A percentile compares a stretch with the other conserved stretches of the same genome.
Evolutionary conservation across 495 filamentous ascomycete species (phyloP).

Genomic region (Cenococcum geophilum): DNA sequence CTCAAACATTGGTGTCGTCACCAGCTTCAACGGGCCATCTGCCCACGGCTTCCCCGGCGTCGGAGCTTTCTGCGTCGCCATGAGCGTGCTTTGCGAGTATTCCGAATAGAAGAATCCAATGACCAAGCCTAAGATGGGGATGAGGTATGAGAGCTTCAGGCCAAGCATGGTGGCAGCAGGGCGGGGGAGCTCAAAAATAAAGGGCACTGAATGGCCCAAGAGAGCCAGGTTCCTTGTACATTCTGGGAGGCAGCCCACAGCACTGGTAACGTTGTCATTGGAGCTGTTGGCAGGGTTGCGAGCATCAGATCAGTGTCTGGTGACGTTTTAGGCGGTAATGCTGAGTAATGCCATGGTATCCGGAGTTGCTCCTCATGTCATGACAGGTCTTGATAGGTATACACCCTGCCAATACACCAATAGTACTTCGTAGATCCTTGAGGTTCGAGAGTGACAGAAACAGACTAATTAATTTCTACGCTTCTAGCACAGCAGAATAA

Average conservation of each 20-base stretch:
- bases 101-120: not conserved
- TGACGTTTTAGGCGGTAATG: not conserved
- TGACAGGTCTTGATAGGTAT: not conserved
- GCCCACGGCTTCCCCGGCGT: slow-evolving; percentile 22
- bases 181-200: not conserved
- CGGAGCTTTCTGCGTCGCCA: slow-evolving; percentile 7
- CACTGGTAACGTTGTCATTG: not conserved
- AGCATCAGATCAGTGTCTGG: slow-evolving; percentile 5
- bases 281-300: not conserved
- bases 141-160: not conserved
- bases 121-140: not conserved
- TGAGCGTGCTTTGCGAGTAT: not conserved
- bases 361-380: not conserved
- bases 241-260: not conserved
- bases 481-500: not conserved
- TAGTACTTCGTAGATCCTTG: too few species aligned
- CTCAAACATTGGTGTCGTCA: slow-evolving; percentile 19
- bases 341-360: slow-evolving; percentile 1
- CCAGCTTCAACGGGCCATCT: slow-evolving; percentile 21
- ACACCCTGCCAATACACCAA: too few species aligned
- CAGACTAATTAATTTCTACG: not conserved
- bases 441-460: too few species aligned
- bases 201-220: not conserved
- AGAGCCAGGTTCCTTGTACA: not conserved
- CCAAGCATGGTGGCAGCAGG: not conserved